Evolutionary conservation across 352 stramenopile genomes (phyloP), one percentile per base, ranked within the genome.

Genomic region (Globisporangium barbulae): DNA sequence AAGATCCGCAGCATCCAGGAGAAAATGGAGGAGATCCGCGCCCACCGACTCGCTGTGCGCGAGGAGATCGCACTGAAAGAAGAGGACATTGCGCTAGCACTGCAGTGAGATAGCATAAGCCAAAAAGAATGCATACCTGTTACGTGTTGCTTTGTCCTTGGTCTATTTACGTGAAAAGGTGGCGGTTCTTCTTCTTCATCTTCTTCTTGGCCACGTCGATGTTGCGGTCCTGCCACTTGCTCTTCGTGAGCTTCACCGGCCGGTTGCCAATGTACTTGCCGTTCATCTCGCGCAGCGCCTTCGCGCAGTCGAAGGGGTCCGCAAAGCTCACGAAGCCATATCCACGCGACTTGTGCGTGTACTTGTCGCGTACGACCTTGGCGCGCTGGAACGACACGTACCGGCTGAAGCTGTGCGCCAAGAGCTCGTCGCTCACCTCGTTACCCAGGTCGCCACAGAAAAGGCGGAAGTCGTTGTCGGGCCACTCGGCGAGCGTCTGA

Each of bases 291-390:
- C 96, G 77, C 65, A 99, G 82, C 8, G 96, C 96, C 54, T 94
- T 95, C 5, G 94, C 94, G 70, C 89, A 98, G 70, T 98, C 94
- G 64, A 98, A 96, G 13, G 93, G 81, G 75, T 98, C 91, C 13
- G 90, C 55, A 45, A 99, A 96, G 63, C 82, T 97, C 31, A 98
- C 95, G 68, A 99, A 99, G 2, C 97, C 97, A 74, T 97, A 99
- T 17, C 95, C 95, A n/a, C 80, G 81, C n/a, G 85, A 91, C 72
- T 94, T 94, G 77, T 94, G 85, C 41, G 85, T 90, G 55, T 87
- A 65, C 67, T 96, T 96, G 65, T 96, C 84, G 0, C 85, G 76
- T 61, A 96, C 82, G 3, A 96, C 85, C 7, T 80, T 78, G n/a
- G 88, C 78, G 3, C 84, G 79, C 64, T 91, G 81, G 71, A 96